These are phyloP conservation scores for Blastobotrys americana DNA, from an alignment of 805 yeast genomes.

Conservation along the genomic window DNA sequence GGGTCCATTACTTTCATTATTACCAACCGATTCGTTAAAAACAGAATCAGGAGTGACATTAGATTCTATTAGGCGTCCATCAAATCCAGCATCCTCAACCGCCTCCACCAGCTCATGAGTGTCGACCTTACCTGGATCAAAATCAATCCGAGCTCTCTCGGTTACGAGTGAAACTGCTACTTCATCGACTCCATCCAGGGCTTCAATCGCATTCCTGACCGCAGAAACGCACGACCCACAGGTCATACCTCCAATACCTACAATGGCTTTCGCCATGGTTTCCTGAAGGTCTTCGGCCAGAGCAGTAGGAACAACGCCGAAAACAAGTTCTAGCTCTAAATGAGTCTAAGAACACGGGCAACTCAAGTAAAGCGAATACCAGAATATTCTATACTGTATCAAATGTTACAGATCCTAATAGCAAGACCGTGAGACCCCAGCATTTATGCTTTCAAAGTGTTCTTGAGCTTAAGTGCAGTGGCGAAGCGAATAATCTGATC, in stretches of 20 bases:
- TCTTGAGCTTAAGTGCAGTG: no score
- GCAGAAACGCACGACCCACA: slow-evolving; percentile 79
- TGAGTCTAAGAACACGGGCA: no score
- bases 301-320: no score
- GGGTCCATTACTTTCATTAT: background rate
- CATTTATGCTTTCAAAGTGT: no score
- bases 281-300: background rate
- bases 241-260: slow-evolving; percentile 70
- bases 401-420: no score
- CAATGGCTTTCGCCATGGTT: slow-evolving; percentile 8
- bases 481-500: no score
- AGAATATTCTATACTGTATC: no score
- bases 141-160: slow-evolving; percentile 58
- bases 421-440: no score
- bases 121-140: slow-evolving; percentile 31
- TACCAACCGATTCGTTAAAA: background rate
- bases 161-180: slow-evolving; percentile 69
- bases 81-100: slow-evolving; percentile 76
- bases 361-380: no score
- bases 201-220: slow-evolving; percentile 48
- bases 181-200: slow-evolving; percentile 42
- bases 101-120: slow-evolving; percentile 40
- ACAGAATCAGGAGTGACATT: slow-evolving; percentile 9
- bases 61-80: slow-evolving; percentile 32
- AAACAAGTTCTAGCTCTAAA: no score